phyloP scores from a whole-genome alignment of 257 asterid species.

The Primulina huaijiensis region DNA sequence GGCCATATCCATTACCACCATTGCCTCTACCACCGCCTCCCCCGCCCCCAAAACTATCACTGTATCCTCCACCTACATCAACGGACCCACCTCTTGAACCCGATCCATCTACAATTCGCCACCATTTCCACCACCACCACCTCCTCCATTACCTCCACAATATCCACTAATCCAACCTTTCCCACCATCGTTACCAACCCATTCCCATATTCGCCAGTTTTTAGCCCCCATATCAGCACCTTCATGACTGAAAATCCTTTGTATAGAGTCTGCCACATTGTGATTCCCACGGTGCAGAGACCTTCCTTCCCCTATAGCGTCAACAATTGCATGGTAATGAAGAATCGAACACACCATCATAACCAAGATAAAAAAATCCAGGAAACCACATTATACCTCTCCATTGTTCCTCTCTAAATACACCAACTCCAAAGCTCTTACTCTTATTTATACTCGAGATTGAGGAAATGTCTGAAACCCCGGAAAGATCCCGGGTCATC shows the following conservation, averaged over 20 bases:
- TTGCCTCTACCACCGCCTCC: constrained; percentile 12
- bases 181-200: constrained; percentile 11
- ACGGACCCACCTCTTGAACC: constrained; percentile 15
- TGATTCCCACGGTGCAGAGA: constrained; percentile 1
- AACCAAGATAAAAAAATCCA: constrained; percentile 35
- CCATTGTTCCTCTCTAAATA: constrained; percentile 27
- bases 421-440: not conserved
- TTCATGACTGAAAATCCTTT: constrained; percentile 2
- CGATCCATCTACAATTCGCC: constrained; percentile 9
- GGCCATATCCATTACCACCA: constrained; percentile 13
- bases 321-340: constrained; percentile 22
- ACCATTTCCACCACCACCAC: constrained; percentile 3
- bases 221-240: constrained; percentile 19
- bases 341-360: constrained; percentile 29
- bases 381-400: constrained; percentile 12
- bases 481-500: no score
- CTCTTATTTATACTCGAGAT: constrained; percentile 5
- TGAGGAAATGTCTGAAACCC: not conserved
- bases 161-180: constrained; percentile 28
- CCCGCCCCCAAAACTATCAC: constrained; percentile 23
- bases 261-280: not conserved
- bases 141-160: constrained; percentile 9
- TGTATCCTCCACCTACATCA: constrained; percentile 9
- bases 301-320: constrained; percentile 29
- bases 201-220: constrained; percentile 28